These are phyloP conservation scores for Trametes hirsuta DNA, from an alignment of 1,284 basidiomycete genomes.

Conservation along the genomic window DNA sequence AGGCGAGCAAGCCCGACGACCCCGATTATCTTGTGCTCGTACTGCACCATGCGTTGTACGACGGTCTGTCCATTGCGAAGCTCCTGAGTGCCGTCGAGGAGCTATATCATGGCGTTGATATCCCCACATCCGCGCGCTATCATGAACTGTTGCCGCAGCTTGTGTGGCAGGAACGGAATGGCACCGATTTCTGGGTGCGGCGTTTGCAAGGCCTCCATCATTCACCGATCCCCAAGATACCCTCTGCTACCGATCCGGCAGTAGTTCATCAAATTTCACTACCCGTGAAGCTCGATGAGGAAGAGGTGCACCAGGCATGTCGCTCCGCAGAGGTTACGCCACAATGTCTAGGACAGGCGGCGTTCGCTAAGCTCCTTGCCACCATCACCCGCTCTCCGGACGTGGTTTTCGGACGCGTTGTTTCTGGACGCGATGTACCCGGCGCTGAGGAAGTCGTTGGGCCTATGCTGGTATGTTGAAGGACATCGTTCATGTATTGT, in stretches of 20 bases:
- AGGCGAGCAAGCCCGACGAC: slow-evolving; percentile 12
- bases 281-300: neutral
- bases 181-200: slow-evolving; percentile 45
- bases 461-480: slow-evolving; percentile 47
- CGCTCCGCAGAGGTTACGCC: slow-evolving; percentile 33
- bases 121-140: slow-evolving; percentile 37
- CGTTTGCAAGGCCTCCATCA: slow-evolving; percentile 36
- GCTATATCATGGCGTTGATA: slow-evolving; percentile 35
- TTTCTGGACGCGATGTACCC: slow-evolving; percentile 48
- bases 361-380: slow-evolving; percentile 46
- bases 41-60: slow-evolving; percentile 57
- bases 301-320: slow-evolving; percentile 10
- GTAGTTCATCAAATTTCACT: slow-evolving; percentile 9
- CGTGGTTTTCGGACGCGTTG: slow-evolving; percentile 51
- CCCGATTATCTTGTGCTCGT: slow-evolving; percentile 40
- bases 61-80: slow-evolving; percentile 46
- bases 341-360: slow-evolving; percentile 46
- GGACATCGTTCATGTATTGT: neutral
- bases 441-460: slow-evolving; percentile 51
- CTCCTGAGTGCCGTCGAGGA: slow-evolving; percentile 40
- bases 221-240: slow-evolving; percentile 19
- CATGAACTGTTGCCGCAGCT: slow-evolving; percentile 38
- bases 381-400: slow-evolving; percentile 37
- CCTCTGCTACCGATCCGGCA: neutral
- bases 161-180: slow-evolving; percentile 41